phyloP scores from a whole-genome alignment of 306 rosid genomes.

The Cicer bijugum region DNA sequence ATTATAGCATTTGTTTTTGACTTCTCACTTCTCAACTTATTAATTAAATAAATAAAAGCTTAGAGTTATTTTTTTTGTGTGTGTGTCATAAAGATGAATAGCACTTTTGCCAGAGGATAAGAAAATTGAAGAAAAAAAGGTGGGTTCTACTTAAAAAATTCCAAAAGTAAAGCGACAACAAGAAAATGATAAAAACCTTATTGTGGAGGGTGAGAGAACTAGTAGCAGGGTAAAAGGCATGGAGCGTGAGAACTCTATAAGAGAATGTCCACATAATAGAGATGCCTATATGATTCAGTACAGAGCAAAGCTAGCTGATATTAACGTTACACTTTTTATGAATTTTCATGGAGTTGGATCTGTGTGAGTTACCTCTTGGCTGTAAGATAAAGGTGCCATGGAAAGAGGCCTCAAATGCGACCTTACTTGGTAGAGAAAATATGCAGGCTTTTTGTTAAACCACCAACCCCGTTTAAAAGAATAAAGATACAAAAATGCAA shows the following conservation, averaged over 20 bases:
- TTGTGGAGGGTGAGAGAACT: slow-evolving; percentile 11
- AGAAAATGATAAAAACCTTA: slow-evolving; percentile 52
- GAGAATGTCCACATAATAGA: slow-evolving; percentile 38
- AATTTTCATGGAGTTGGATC: slow-evolving; percentile 40
- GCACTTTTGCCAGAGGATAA: slow-evolving; percentile 48
- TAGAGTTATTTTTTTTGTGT: slow-evolving; percentile 31
- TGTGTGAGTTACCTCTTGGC: slow-evolving; percentile 23
- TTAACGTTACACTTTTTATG: slow-evolving; percentile 38
- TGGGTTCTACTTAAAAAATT: slow-evolving; percentile 51
- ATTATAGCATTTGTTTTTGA: slow-evolving; percentile 46
- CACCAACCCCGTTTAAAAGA: no score
- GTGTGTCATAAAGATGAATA: slow-evolving; percentile 52
- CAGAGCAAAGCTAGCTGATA: slow-evolving; percentile 40
- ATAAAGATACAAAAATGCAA: no score
- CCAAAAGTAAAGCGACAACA: slow-evolving; percentile 72
- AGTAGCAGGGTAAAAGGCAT: slow-evolving; percentile 31
- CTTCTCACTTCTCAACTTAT: slow-evolving; percentile 45
- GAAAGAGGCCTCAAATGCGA: slow-evolving; percentile 41
- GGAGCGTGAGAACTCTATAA: slow-evolving; percentile 47
- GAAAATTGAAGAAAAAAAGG: slow-evolving; percentile 36
- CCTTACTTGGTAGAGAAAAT: slow-evolving; percentile 43
- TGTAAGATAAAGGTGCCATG: slow-evolving; percentile 39
- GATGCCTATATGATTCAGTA: slow-evolving; percentile 21
- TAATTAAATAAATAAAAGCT: slow-evolving; percentile 37
- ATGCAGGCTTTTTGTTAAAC: slow-evolving; percentile 7